Base-by-base conservation (phyloP, 2,329 filamentous ascomycete genomes). In the Stemphylium vesicarium region DNA sequence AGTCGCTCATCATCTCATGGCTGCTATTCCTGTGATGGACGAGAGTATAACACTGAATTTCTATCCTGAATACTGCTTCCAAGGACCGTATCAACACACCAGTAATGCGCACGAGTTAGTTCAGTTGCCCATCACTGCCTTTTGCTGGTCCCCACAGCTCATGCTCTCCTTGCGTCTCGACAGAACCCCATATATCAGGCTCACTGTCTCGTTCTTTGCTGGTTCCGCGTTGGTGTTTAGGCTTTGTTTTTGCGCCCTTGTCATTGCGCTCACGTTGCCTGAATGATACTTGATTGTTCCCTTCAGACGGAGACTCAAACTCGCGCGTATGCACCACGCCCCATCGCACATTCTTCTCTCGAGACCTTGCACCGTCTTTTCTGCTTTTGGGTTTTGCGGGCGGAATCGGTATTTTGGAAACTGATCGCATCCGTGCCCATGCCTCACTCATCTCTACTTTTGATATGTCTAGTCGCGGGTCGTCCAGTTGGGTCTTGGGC, bases 401-500 rank as follows among this genome's bases (percentile, higher is more conserved):
- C 35, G 48, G 38, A 15, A 9, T 15, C 11, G 42, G 51, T 9
- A 38, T 31, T 31, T 24, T 36, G 9, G 39, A 52, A 13, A 56
- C 56, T 13, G 51, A n/a, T 33, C 58, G 40, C 45, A 65, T 60
- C 12, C 53, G 29, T 24, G 33, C 22, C 62, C 60, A 65, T 22
- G 56, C 62, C 43, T 65, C 58, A n/a, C 58, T 47, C 60, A 53
- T 57, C 36, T 60, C 33, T 18, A 18, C n/a, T 29, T 36, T 53
- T 4, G 52, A 56, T 8, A 56, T 22, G 31, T 46, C 13, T 8
- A 41, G 45, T n/a, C 38, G 18, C 4, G 44, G 16, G 13, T 48
- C 35, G 26, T 26, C 26, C 1, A 35, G 33, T 16, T 24, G 29
- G 29, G 40, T 32, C n/a, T 44, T 43, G 33, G 37, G 42, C 15